A percentile compares a stretch with the other conserved stretches of the same genome.
These are phyloP conservation scores for Jamesozyma hellenica DNA, from an alignment of 805 yeast genomes.

Conservation along the genomic window DNA sequence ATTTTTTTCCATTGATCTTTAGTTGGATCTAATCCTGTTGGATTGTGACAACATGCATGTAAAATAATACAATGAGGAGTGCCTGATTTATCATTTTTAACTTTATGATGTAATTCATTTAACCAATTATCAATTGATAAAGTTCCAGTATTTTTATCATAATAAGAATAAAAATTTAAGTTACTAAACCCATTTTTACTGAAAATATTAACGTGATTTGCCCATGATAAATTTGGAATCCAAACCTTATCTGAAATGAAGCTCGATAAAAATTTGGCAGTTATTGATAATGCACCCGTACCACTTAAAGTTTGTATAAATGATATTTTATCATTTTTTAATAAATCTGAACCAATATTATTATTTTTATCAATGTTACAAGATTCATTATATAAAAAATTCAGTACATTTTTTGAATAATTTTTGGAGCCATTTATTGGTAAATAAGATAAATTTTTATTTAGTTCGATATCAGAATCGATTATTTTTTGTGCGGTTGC, in stretches of 20 bases:
- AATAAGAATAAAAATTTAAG: constrained; percentile 59
- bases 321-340: constrained; percentile 56
- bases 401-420: constrained; percentile 57
- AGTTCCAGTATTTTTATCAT: constrained; percentile 45
- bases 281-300: constrained; percentile 84
- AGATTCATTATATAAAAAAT: constrained; percentile 63
- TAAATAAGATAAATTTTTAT: constrained; percentile 42
- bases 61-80: constrained; percentile 44
- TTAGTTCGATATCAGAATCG: constrained; percentile 43
- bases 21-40: constrained; percentile 90
- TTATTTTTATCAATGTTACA: constrained; percentile 1
- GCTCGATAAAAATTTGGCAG: constrained; percentile 64
- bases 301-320: constrained; percentile 88
- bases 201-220: constrained; percentile 79
- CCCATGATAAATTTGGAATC: constrained; percentile 89
- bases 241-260: constrained; percentile 38
- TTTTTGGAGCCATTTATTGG: constrained; percentile 72
- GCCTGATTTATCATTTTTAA: constrained; percentile 35
- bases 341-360: constrained; percentile 38
- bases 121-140: constrained; percentile 59
- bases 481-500: constrained; percentile 23
- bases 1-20: constrained; percentile 72
- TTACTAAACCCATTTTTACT: constrained; percentile 53
- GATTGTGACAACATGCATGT: constrained; percentile 96
- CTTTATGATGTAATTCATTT: constrained; percentile 37